Evolutionary conservation across 106 monocot genomes (phyloP), one percentile per base, ranked within the genome.

Genomic region (Acorus gramineus): DNA sequence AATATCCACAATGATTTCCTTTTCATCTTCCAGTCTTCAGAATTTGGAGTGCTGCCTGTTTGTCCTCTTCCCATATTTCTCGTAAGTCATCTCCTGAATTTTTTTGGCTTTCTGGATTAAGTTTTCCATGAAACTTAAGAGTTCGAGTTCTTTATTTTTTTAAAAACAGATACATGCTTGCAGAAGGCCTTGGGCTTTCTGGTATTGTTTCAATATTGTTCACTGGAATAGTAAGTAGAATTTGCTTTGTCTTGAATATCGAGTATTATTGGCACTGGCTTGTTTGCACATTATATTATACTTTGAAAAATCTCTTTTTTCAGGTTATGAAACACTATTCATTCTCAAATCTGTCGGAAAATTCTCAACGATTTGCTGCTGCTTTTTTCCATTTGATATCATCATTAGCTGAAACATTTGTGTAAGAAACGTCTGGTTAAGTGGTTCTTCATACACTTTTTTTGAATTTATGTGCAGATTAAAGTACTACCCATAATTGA

Each of bases 31-130:
- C 80, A 98, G 96, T 71, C 91, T 98, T 56, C 91, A 92, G 56
- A 92, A 91, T 57, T 65, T 98, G 82, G 96, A 98, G 76, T 87
- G 88, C 83, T 98, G 96, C 67, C 79, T 98, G 9, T 86, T 98
- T 75, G 96, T 98, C 53, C 91, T 98, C 52, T 98, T 98, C 48
- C 96, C 96, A n/a, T 98, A 98, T 65, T 98, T 98, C 60, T 98
- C 92, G 96, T 98, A 82, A 98, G 96, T 52, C 11, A 50, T 70
- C 47, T 57, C 55, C 53, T 4, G 6, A 50, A 7, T 50, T 7
- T 63, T 42, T 48, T 64, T 69, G 68, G 42, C 47, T 46, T 58
- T 69, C 42, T 73, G 45, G 46, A 73, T 70, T 66, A 14, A 50
- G 9, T 63, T 54, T 3, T 4, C 42, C 47, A 14, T 4, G 11